Conservation (phyloP, 441 rosid genomes). For the Sinapis alba region DNA sequence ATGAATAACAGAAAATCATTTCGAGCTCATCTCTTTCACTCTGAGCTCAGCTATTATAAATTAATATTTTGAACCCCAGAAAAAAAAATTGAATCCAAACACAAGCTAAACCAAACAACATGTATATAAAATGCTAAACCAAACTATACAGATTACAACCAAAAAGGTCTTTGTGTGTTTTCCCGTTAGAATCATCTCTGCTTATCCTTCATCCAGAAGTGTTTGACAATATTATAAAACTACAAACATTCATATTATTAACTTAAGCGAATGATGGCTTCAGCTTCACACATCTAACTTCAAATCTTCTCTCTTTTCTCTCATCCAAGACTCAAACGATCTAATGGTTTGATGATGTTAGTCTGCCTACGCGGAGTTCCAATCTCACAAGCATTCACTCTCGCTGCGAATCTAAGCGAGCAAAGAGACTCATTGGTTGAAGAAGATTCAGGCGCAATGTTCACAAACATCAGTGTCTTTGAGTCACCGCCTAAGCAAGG, state of each 20-base stretch:
- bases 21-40: too few relatives aligned
- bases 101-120: not conserved
- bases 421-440: conserved; percentile 89
- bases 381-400: conserved; percentile 96
- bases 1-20: too few relatives aligned
- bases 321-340: conserved; percentile 70
- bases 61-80: conserved; percentile 1
- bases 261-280: conserved; percentile 4
- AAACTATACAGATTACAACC: conserved; percentile 40
- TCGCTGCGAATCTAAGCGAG: conserved; percentile 92
- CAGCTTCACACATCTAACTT: conserved; percentile 11
- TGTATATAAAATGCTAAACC: conserved; percentile 20
- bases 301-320: conserved; percentile 14
- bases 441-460: conserved; percentile 78
- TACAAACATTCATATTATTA: conserved; percentile 38
- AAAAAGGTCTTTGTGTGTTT: conserved; percentile 17
- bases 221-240: conserved; percentile 23
- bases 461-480: conserved; percentile 92
- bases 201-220: conserved; percentile 7
- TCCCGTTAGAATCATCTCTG: conserved; percentile 29
- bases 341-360: conserved; percentile 46
- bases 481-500: conserved; percentile 97
- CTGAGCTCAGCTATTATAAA: too few relatives aligned
- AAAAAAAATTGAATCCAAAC: conserved; percentile 15
- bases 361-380: conserved; percentile 91